Evolutionary conservation across 768 basidiomycete genomes (phyloP), one percentile per base, ranked within the genome.

Genomic region (Termitomyces sp.): DNA sequence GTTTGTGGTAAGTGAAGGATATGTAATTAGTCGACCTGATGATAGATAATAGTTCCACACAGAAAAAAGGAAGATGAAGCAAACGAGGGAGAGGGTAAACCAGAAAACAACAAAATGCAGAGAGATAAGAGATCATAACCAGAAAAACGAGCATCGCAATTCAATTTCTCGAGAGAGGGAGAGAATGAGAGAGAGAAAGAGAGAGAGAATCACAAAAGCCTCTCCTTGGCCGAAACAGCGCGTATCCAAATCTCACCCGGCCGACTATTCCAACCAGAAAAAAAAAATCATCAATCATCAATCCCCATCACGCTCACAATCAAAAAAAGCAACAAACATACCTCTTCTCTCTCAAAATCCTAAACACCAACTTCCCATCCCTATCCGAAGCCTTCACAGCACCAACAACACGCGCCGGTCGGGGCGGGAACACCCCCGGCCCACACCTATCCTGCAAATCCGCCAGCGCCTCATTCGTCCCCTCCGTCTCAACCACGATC

Each of bases 401-500:
- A 32, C 70, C 65, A 65, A 65, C 71, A 61, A 68, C 69, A 0
- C 69, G 72, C 45, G 74, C 70, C 9, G 78, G 77, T 42, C 84
- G 72, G 0, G 83, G 82, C 30, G 88, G 85, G 64, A 88, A 88
- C 10, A 75, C 82, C 0, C 82, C 81, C 8, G 78, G 78, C 1
- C 86, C 81, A 68, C 90, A 90, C 4, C 90, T 79, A 47, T 76
- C 78, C 60, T 87, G 87, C 58, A 94, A 74, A 68, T 93, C 92
- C 19, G 79, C 82, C 24, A 92, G 77, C 10, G 87, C 84, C 64
- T 94, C 92, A 65, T 92, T 88, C 42, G 92, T 93, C 38, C 90
- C 90, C 65, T 93, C 90, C 11, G 88, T 84, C 73, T 94, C 91
- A 24, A 94, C 79, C 26, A 93, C 80, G 44, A 94, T 79, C 0